Conservation (phyloP, 495 filamentous ascomycete species). For the Tricharina praecox region DNA sequence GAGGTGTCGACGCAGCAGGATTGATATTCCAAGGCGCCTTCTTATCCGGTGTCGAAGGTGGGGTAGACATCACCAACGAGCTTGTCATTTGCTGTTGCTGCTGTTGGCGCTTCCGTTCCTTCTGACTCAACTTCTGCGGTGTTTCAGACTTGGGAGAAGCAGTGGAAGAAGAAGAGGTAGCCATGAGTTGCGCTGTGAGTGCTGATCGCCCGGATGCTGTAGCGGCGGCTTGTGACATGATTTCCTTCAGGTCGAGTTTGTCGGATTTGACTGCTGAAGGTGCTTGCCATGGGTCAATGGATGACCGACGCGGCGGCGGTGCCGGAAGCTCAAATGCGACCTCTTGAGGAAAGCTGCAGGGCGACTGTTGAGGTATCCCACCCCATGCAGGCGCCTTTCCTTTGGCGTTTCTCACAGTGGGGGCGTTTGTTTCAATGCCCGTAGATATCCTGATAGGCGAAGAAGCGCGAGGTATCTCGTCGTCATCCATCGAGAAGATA, state of each 20-base stretch:
- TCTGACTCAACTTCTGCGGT: constrained; percentile 56
- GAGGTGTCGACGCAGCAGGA: constrained; percentile 11
- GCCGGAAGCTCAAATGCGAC: not conserved
- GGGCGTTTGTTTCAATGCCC: not conserved
- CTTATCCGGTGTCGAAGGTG: constrained; percentile 20
- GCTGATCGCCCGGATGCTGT: constrained; percentile 39
- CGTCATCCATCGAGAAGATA: constrained; percentile 8
- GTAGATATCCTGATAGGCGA: not conserved
- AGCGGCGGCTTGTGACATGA: constrained; percentile 60
- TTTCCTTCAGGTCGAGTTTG: constrained; percentile 65
- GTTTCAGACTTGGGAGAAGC: not conserved
- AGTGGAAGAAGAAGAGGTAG: constrained; percentile 20
- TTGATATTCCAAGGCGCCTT: constrained; percentile 12
- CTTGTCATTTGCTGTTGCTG: constrained; percentile 45
- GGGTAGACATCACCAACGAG: constrained; percentile 22
- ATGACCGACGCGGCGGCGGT: not conserved
- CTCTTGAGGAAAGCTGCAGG: too few relatives aligned
- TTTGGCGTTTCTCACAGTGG: not conserved
- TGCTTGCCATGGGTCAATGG: constrained; percentile 42
- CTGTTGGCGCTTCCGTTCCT: constrained; percentile 71
- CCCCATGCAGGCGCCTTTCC: constrained; percentile 1
- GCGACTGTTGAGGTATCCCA: too few relatives aligned
- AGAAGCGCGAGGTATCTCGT: not conserved
- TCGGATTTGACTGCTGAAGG: constrained; percentile 35
- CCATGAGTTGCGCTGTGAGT: constrained; percentile 51